A percentile compares a stretch with the other conserved stretches of the same genome.
Conservation (phyloP, 768 basidiomycete genomes). For the Hebeloma cylindrosporum region DNA sequence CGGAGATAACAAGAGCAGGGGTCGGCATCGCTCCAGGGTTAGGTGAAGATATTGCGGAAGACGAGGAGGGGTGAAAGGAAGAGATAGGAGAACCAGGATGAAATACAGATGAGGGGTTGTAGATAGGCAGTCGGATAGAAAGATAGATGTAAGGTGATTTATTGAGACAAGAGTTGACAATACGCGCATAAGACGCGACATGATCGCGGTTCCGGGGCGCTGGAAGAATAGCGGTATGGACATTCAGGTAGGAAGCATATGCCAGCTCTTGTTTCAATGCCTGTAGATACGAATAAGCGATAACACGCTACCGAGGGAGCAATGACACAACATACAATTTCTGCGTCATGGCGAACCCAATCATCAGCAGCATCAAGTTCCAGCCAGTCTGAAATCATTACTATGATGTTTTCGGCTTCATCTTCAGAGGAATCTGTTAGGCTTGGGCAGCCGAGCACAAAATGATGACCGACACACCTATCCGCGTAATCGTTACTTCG, state of each 20-base stretch:
- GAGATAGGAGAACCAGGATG: conserved; percentile 5
- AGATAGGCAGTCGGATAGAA: conserved; percentile 82
- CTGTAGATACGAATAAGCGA: conserved; percentile 36
- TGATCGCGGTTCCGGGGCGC: conserved; percentile 81
- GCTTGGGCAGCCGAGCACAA: conserved; percentile 8
- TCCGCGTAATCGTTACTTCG: conserved; percentile 86
- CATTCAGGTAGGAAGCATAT: conserved; percentile 89
- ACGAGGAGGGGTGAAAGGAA: conserved; percentile 9
- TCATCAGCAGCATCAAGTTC: conserved; percentile 92
- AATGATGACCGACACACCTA: conserved; percentile 57
- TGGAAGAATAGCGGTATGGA: conserved; percentile 84
- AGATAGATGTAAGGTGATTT: conserved; percentile 72
- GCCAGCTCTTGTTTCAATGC: conserved; percentile 91
- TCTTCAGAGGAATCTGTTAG: conserved; percentile 40
- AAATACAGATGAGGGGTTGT: conserved; percentile 54
- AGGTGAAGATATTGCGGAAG: conserved; percentile 11
- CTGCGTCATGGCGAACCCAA: conserved; percentile 94
- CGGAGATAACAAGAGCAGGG: conserved; percentile 40
- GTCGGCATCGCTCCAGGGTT: conserved; percentile 20
- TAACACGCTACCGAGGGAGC: conserved; percentile 8
- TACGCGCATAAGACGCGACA: conserved; percentile 91
- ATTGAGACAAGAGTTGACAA: conserved; percentile 76
- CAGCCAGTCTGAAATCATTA: conserved; percentile 90
- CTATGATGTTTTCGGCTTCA: conserved; percentile 71
- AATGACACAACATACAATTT: conserved; percentile 63